Conservation (phyloP, 1,139 yeast genomes). For the Hansenula lynferdii region DNA sequence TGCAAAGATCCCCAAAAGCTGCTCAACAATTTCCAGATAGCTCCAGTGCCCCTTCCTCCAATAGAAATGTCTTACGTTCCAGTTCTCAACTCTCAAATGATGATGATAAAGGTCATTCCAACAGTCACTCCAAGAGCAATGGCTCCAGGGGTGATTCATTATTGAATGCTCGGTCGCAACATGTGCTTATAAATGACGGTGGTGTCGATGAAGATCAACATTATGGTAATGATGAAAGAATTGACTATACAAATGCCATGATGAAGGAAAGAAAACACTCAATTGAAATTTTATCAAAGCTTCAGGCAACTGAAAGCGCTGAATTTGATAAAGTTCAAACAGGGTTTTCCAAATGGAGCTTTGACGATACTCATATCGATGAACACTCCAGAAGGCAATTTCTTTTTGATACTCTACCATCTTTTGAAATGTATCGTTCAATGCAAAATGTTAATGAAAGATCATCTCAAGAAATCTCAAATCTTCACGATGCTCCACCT, state of each 20-base stretch:
- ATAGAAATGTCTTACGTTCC: too few species aligned
- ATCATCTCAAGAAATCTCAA: background rate
- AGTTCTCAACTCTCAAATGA: too few species aligned
- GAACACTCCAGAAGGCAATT: background rate
- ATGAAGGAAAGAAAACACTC: background rate
- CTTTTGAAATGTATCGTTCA: constrained; percentile 57
- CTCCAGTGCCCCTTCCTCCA: too few species aligned
- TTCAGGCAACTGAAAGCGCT: background rate
- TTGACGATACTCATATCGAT: background rate
- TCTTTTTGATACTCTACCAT: constrained; percentile 43
- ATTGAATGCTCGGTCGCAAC: too few species aligned
- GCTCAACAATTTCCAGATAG: too few species aligned
- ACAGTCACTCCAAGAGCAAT: too few species aligned
- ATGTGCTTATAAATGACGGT: too few species aligned
- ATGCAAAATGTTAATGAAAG: constrained; percentile 35
- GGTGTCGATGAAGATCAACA: background rate
- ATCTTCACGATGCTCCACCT: constrained; percentile 1
- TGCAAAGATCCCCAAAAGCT: too few species aligned
- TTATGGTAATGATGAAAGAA: background rate
- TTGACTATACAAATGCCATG: background rate
- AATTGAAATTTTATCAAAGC: background rate
- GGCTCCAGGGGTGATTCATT: too few species aligned
- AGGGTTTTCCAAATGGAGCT: background rate
- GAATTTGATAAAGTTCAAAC: background rate
- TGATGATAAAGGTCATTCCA: too few species aligned